A percentile compares a stretch with the other conserved stretches of the same genome.
phyloP scores from a whole-genome alignment of 176 grass and related monocot species.

The Echinochloa phyllopogon region DNA sequence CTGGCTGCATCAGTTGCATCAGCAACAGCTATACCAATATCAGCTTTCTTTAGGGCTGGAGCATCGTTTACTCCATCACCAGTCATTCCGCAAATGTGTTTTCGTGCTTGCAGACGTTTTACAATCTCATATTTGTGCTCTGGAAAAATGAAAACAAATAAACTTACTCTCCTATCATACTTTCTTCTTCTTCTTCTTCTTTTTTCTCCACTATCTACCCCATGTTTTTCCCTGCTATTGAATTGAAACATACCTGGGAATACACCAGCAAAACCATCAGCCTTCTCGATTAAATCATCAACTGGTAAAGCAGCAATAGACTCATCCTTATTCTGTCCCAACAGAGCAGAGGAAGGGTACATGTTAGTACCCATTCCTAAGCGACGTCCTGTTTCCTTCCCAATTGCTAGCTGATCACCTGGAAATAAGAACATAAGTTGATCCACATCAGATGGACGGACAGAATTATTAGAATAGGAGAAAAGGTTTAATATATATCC shows the following conservation, averaged over 20 bases:
- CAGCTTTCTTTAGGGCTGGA: constrained; percentile 42
- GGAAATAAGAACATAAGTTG: constrained; percentile 20
- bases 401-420: constrained; percentile 44
- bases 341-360: constrained; percentile 43
- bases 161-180: background rate
- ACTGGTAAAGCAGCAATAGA: constrained; percentile 35
- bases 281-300: constrained; percentile 46
- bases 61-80: constrained; percentile 49
- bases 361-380: constrained; percentile 49
- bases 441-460: background rate
- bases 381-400: constrained; percentile 34
- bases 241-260: constrained; percentile 34
- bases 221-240: background rate
- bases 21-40: constrained; percentile 47
- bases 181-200: background rate
- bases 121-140: constrained; percentile 48
- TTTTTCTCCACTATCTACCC: background rate
- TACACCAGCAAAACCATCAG: constrained; percentile 49
- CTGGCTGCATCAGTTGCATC: constrained; percentile 47
- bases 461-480: background rate
- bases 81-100: constrained; percentile 47
- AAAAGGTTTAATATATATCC: background rate
- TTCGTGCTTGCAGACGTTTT: constrained; percentile 32
- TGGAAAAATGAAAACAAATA: background rate
- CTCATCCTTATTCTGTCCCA: constrained; percentile 41